phyloP scores from a whole-genome alignment of 768 basidiomycete genomes.

The Cystobasidium onofrii region DNA sequence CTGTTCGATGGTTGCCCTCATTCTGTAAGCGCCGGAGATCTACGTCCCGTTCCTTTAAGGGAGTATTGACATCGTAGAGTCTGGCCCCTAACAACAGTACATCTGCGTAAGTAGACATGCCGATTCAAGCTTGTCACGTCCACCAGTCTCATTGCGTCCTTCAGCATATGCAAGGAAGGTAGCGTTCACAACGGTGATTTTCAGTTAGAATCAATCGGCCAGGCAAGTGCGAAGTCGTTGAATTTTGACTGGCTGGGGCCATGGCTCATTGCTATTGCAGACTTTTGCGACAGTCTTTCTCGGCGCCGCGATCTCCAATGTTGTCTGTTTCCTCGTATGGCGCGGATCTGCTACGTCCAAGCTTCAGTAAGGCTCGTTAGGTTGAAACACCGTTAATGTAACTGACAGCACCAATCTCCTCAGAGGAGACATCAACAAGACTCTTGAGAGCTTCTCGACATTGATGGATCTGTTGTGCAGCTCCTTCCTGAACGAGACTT shows the following conservation, averaged over 20 bases:
- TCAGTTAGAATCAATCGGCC: slow-evolving; percentile 33
- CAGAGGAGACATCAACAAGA: slow-evolving; percentile 58
- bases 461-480: slow-evolving; percentile 70
- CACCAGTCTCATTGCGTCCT: background rate
- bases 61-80: background rate
- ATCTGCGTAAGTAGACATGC: background rate
- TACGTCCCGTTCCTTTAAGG: too few species aligned
- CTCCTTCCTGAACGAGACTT: slow-evolving; percentile 68
- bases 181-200: slow-evolving; percentile 39
- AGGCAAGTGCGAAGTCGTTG: background rate
- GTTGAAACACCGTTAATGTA: background rate
- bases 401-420: background rate
- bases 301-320: slow-evolving; percentile 68
- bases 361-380: slow-evolving; percentile 54
- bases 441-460: slow-evolving; percentile 77
- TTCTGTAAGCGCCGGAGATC: slow-evolving; percentile 36
- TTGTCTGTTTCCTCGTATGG: slow-evolving; percentile 73
- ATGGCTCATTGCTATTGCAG: background rate
- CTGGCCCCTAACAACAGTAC: background rate
- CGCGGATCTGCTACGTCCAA: slow-evolving; percentile 75
- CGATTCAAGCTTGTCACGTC: background rate
- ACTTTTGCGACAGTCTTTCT: slow-evolving; percentile 57
- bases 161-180: slow-evolving; percentile 40
- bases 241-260: background rate
- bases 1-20: slow-evolving; percentile 48